These are phyloP conservation scores for Pestalotiopsis sp. DNA, from an alignment of 2,329 filamentous ascomycete species.

Conservation along the genomic window DNA sequence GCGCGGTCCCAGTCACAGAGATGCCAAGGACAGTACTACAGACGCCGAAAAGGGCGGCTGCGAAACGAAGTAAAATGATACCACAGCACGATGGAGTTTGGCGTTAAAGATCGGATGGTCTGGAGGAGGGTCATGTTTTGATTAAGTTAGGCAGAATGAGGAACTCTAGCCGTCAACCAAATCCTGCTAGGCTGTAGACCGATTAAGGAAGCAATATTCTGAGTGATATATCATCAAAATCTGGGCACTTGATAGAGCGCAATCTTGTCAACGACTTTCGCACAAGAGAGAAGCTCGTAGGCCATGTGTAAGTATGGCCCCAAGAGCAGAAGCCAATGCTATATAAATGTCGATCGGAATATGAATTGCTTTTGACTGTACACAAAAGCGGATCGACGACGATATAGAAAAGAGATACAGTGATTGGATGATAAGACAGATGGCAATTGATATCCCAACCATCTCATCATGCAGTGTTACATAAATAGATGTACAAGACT, in stretches of 20 bases:
- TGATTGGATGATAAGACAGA: neutral
- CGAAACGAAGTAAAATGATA: conserved; percentile 7
- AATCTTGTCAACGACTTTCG: no score
- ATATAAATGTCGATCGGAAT: no score
- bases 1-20: neutral
- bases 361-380: neutral
- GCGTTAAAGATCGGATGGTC: neutral
- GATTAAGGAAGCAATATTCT: no score
- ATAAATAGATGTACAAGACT: neutral
- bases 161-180: neutral
- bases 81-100: conserved; percentile 13
- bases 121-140: neutral
- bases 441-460: no score
- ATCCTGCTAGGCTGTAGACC: no score
- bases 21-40: neutral
- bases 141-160: neutral
- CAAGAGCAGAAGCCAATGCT: no score
- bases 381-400: neutral
- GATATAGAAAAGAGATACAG: neutral
- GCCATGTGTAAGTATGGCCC: no score
- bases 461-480: neutral
- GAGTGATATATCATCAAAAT: no score
- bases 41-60: neutral
- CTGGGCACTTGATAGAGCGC: no score
- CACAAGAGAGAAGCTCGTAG: no score